These are phyloP conservation scores for Arachis monticola DNA, from an alignment of 331 rosid genomes.

Conservation along the genomic window DNA sequence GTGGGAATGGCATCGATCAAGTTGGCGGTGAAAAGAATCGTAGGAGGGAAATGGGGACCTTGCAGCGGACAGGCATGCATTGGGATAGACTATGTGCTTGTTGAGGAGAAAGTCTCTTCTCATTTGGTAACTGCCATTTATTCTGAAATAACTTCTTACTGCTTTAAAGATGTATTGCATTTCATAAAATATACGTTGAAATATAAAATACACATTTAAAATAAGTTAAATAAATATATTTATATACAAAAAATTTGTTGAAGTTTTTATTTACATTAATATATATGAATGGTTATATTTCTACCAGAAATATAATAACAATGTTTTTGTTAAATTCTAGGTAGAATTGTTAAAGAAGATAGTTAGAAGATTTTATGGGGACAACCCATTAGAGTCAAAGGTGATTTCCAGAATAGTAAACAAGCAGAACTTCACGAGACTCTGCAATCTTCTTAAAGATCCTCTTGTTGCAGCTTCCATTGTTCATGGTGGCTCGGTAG, in stretches of 20 bases:
- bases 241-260: too few species aligned
- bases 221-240: too few species aligned
- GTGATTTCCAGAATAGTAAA: conserved; percentile 68
- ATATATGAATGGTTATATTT: too few species aligned
- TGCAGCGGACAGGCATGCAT: conserved; percentile 92
- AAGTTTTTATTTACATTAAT: too few species aligned
- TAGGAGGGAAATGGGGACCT: conserved; percentile 89
- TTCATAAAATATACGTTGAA: too few species aligned
- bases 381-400: conserved; percentile 55
- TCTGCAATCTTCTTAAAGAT: conserved; percentile 65
- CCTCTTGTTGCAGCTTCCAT: conserved; percentile 76
- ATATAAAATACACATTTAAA: too few species aligned
- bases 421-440: conserved; percentile 62
- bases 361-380: conserved; percentile 65
- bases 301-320: too few species aligned
- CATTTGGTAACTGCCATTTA: conserved; percentile 52
- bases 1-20: conserved; percentile 26
- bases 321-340: conserved; percentile 41
- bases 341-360: conserved; percentile 59
- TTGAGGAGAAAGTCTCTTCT: conserved; percentile 65
- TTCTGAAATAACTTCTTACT: too few species aligned
- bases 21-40: conserved; percentile 77
- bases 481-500: conserved; percentile 74
- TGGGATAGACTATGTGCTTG: conserved; percentile 77
- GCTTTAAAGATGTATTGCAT: too few species aligned